A percentile compares a stretch with the other conserved stretches of the same genome.
These are phyloP conservation scores for Aquilaria sinensis DNA, from an alignment of 345 rosid species.

Conservation along the genomic window DNA sequence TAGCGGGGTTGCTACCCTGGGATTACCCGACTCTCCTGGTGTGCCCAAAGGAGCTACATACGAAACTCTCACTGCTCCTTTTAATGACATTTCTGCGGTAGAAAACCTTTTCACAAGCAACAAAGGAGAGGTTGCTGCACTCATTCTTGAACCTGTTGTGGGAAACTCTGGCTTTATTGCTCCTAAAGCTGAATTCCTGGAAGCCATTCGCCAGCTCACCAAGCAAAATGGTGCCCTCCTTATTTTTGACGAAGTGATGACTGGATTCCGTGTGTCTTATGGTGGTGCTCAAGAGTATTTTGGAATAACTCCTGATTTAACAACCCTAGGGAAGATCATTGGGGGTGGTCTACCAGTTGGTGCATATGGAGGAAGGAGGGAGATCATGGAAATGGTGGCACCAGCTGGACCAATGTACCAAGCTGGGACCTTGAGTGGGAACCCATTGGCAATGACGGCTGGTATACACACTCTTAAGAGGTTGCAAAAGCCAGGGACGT, in stretches of 20 bases:
- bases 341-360: slow-evolving; percentile 95
- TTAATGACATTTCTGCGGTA: slow-evolving; percentile 60
- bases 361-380: slow-evolving; percentile 92
- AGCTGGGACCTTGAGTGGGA: slow-evolving; percentile 95
- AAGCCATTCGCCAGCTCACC: slow-evolving; percentile 42
- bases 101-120: slow-evolving; percentile 48
- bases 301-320: slow-evolving; percentile 71
- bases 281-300: slow-evolving; percentile 96
- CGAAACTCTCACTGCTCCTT: slow-evolving; percentile 75
- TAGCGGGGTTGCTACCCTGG: slow-evolving; percentile 93
- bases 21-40: slow-evolving; percentile 93
- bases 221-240: slow-evolving; percentile 65
- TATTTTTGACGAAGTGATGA: slow-evolving; percentile 94
- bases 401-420: slow-evolving; percentile 99
- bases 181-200: slow-evolving; percentile 68
- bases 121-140: slow-evolving; percentile 67
- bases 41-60: slow-evolving; percentile 81
- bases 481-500: slow-evolving; percentile 65
- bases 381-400: slow-evolving; percentile 96
- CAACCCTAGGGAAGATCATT: slow-evolving; percentile 87
- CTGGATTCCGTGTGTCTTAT: slow-evolving; percentile 79
- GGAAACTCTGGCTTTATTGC: slow-evolving; percentile 86
- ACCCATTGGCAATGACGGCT: slow-evolving; percentile 93
- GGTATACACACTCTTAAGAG: slow-evolving; percentile 80
- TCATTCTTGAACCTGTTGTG: slow-evolving; percentile 89